Percentiles rank a stretch among this genome's conserved stretches.
Evolutionary conservation across 2,329 filamentous ascomycete genomes (phyloP).

Genomic region (Teratosphaeria nubilosa): DNA sequence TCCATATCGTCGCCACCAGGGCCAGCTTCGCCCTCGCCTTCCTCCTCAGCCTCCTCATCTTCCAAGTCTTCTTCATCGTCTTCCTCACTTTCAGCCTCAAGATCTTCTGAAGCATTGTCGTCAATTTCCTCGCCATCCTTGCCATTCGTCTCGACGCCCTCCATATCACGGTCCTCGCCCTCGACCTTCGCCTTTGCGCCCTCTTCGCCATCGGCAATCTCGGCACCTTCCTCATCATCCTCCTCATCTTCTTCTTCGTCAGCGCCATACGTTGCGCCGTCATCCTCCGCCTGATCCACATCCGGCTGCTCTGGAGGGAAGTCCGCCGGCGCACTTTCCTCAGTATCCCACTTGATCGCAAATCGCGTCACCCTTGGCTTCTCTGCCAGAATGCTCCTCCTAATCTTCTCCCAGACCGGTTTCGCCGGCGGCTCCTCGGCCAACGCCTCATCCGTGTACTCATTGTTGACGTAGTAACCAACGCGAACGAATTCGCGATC

Average conservation of each 20-base stretch:
- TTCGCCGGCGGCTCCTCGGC: constrained; percentile 82
- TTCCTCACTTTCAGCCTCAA: constrained; percentile 35
- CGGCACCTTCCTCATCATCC: constrained; percentile 49
- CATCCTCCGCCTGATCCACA: constrained; percentile 75
- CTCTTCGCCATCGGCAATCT: constrained; percentile 37
- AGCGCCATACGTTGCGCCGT: constrained; percentile 75
- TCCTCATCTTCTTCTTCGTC: constrained; percentile 69
- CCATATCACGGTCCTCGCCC: constrained; percentile 67
- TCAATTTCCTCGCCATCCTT: constrained; percentile 56
- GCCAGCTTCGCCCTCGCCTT: constrained; percentile 16
- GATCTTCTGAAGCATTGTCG: constrained; percentile 47
- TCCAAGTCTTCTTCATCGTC: constrained; percentile 28
- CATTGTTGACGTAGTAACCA: constrained; percentile 99
- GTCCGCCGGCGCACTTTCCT: constrained; percentile 88
- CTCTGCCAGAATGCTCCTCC: constrained; percentile 85
- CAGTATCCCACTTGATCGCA: constrained; percentile 99
- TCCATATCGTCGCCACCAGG: constrained; percentile 21
- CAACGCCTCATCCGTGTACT: constrained; percentile 88
- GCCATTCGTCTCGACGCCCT: constrained; percentile 50
- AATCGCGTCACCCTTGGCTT: constrained; percentile 97
- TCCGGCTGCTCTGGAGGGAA: constrained; percentile 97
- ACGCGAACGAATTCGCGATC: constrained; percentile 94
- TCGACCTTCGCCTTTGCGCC: constrained; percentile 14
- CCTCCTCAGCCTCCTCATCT: constrained; percentile 29
- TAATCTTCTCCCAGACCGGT: constrained; percentile 83